phyloP scores from a whole-genome alignment of 176 grass and related monocot species.

The Paspalum notatum region DNA sequence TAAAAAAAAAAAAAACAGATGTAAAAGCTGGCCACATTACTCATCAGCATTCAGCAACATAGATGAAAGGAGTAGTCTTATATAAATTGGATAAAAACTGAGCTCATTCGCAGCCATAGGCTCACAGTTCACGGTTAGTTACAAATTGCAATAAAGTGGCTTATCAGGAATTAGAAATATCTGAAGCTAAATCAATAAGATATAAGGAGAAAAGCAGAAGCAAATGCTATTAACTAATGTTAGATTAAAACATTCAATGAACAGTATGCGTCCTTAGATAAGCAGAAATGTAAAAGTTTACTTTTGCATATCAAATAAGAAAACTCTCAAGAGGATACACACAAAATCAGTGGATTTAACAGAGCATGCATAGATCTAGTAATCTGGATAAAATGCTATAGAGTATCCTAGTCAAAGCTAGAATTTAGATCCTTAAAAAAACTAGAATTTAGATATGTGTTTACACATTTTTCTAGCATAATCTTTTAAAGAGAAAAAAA shows the following conservation, averaged over 20 bases:
- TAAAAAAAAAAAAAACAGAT: neutral
- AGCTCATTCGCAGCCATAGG: neutral
- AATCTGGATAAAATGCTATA: slow-evolving; percentile 1
- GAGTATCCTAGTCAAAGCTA: neutral
- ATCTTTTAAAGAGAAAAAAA: neutral
- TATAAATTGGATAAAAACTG: slow-evolving; percentile 6
- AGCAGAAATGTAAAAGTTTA: slow-evolving; percentile 16
- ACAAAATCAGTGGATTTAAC: neutral
- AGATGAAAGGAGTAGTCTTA: neutral
- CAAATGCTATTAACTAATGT: neutral
- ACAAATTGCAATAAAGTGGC: neutral
- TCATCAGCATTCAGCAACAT: neutral
- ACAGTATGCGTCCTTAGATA: slow-evolving; percentile 14
- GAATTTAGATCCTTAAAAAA: slow-evolving; percentile 1
- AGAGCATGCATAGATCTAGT: neutral
- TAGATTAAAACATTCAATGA: slow-evolving; percentile 14
- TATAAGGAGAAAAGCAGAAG: neutral
- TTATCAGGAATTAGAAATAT: slow-evolving; percentile 1
- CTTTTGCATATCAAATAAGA: slow-evolving; percentile 24
- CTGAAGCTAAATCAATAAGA: slow-evolving; percentile 16
- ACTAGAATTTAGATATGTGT: neutral
- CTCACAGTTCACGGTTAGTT: neutral
- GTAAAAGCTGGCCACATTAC: neutral
- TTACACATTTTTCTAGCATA: neutral
- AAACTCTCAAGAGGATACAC: neutral